Conservation (phyloP, 768 basidiomycete species). For the Naganishia antarctica region DNA sequence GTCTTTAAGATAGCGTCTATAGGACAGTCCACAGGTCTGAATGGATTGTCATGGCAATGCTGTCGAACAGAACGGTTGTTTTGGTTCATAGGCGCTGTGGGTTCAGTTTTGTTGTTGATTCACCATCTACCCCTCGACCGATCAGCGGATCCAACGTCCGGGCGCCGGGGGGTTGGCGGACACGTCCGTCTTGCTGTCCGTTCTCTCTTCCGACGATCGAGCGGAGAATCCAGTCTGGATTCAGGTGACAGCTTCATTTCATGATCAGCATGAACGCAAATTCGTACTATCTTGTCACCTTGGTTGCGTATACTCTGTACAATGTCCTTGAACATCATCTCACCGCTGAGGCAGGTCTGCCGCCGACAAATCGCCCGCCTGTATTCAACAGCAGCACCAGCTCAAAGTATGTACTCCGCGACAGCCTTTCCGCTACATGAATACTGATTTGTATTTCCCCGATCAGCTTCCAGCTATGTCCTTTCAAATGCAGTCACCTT, state of each 20-base stretch:
- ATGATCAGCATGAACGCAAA: neutral
- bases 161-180: neutral
- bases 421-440: neutral
- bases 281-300: too few relatives aligned
- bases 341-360: constrained; percentile 5
- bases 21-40: too few relatives aligned
- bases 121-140: constrained; percentile 3
- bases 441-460: neutral
- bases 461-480: constrained; percentile 29
- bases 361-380: constrained; percentile 1
- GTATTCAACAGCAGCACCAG: neutral
- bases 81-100: neutral
- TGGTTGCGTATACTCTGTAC: neutral
- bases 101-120: constrained; percentile 13
- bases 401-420: neutral
- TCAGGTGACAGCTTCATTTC: neutral
- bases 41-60: too few relatives aligned
- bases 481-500: constrained; percentile 33
- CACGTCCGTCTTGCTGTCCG: neutral
- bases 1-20: neutral
- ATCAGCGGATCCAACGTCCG: constrained; percentile 6
- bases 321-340: constrained; percentile 11
- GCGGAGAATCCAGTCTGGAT: constrained; percentile 3
- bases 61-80: neutral
- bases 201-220: neutral